Conservation (phyloP, 176 grass and related monocot genomes). For the Stipa capillata region DNA sequence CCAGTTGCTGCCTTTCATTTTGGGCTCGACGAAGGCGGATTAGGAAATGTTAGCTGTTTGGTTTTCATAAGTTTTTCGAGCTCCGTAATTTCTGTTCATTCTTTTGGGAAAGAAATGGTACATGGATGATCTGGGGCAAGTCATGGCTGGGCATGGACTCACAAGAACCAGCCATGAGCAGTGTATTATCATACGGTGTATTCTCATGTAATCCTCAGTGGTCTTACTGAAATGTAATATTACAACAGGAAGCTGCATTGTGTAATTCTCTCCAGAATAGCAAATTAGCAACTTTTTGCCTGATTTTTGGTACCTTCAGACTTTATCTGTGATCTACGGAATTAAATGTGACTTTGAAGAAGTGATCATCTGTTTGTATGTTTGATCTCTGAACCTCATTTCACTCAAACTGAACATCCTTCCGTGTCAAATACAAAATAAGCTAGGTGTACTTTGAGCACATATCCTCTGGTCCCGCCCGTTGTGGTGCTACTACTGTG, state of each 20-base stretch:
- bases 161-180: not conserved
- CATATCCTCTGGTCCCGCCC: too few relatives aligned
- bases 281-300: constrained; percentile 1
- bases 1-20: constrained; percentile 10
- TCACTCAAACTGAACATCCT: not conserved
- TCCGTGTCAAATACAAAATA: not conserved
- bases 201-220: constrained; percentile 20
- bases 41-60: constrained; percentile 29
- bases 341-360: not conserved
- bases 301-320: not conserved
- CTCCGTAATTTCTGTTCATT: constrained; percentile 32
- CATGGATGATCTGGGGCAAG: constrained; percentile 7
- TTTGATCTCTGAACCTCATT: not conserved
- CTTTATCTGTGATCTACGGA: not conserved
- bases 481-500: too few relatives aligned
- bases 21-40: constrained; percentile 21
- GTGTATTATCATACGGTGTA: constrained; percentile 16
- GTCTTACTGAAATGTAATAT: constrained; percentile 29
- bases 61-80: constrained; percentile 4
- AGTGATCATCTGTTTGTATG: not conserved
- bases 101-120: constrained; percentile 6
- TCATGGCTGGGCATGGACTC: not conserved
- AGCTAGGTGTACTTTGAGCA: not conserved
- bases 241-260: constrained; percentile 19
- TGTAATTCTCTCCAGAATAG: constrained; percentile 15